phyloP scores from a whole-genome alignment of 352 stramenopile genomes.

The Stephanocyclus meneghinianus region DNA sequence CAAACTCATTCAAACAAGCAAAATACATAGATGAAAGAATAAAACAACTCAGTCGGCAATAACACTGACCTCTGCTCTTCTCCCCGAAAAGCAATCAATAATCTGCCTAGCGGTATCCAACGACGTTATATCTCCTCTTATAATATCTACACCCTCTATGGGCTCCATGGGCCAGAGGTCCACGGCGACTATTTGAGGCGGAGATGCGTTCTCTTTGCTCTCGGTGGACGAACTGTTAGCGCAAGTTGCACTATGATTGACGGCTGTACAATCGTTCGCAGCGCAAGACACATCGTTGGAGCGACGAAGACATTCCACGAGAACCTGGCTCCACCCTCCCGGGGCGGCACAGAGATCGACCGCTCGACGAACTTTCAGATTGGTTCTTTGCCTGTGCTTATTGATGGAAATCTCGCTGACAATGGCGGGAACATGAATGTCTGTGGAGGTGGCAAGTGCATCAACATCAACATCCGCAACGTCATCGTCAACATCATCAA shows the following conservation, averaged over 20 bases:
- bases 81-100: slow-evolving; percentile 90
- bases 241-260: background rate
- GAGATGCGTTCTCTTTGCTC: background rate
- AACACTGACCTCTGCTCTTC: slow-evolving; percentile 86
- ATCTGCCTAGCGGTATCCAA: slow-evolving; percentile 94
- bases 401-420: background rate
- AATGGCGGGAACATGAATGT: background rate
- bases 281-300: background rate
- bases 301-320: slow-evolving; percentile 75
- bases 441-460: background rate
- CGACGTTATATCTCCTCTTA: slow-evolving; percentile 97
- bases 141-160: slow-evolving; percentile 91
- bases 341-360: slow-evolving; percentile 98
- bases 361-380: slow-evolving; percentile 83
- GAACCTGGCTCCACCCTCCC: slow-evolving; percentile 97
- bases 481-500: slow-evolving; percentile 11
- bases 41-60: background rate
- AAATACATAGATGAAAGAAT: background rate
- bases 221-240: background rate
- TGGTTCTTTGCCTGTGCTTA: slow-evolving; percentile 38
- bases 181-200: slow-evolving; percentile 91
- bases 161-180: slow-evolving; percentile 99
- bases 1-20: background rate
- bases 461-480: background rate
- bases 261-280: background rate